Percentiles rank a stretch among this genome's conserved stretches.
Evolutionary conservation across 176 grass and related monocot species (phyloP).

Genomic region (Oryza longistaminata): DNA sequence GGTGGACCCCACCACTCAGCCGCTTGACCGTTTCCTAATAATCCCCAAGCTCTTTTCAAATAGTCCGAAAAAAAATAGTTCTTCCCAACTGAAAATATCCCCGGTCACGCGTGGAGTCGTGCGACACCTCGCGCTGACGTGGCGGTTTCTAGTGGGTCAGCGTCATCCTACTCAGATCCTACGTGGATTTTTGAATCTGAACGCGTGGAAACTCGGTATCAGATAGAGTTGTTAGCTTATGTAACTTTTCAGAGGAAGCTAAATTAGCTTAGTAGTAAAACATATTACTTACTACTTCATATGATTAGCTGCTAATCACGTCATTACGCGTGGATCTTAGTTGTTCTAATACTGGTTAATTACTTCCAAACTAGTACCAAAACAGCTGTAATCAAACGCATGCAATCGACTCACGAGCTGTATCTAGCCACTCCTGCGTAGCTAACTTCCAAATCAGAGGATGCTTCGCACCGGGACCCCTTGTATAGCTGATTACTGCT

Average conservation of each 20-base stretch:
- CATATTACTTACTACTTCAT: not conserved
- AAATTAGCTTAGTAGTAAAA: not conserved
- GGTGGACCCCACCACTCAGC: not conserved
- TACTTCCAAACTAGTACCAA: not conserved
- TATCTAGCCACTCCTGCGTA: not conserved
- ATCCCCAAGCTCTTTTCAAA: too few relatives aligned
- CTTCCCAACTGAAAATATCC: not conserved
- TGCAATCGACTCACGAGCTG: not conserved
- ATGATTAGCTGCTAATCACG: not conserved
- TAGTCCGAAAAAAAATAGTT: too few relatives aligned
- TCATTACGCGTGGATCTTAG: not conserved
- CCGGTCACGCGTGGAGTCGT: not conserved
- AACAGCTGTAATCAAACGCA: not conserved
- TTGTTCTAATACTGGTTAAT: not conserved
- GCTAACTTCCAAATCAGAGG: not conserved
- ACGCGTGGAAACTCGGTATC: not conserved
- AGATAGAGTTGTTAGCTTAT: too few relatives aligned
- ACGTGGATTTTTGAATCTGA: constrained; percentile 4
- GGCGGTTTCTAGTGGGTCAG: not conserved
- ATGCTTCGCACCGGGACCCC: not conserved
- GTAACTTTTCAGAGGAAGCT: not conserved
- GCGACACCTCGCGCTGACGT: not conserved
- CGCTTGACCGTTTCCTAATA: not conserved
- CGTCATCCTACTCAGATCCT: constrained; percentile 26
- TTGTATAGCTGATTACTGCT: not conserved